Evolutionary conservation across 441 rosid species (phyloP), one percentile per base, ranked within the genome.

Genomic region (Gossypium schwendimanii): DNA sequence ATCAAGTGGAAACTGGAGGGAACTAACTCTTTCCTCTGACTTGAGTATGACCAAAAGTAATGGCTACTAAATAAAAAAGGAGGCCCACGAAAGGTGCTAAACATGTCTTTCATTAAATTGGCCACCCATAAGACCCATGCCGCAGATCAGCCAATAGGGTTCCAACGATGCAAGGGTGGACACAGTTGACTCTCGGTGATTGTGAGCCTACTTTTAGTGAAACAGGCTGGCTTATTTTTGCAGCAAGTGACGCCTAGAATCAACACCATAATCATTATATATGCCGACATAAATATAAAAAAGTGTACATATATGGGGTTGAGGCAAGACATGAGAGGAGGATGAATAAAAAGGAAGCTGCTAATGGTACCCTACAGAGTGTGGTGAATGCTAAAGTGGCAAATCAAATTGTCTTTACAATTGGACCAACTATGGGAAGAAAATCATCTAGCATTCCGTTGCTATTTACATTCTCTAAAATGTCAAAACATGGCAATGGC

Each of bases 391-490:
- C 14, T 4, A n/a, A 49, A n/a, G 54, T 20, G 69, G 71, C 24
- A 26, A n/a, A 24, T 26, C 21, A 66, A 66, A 66, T 47, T 33
- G 41, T 47, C 10, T 66, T 66, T 66, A 66, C 39, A 70, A 70
- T 69, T 54, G 12, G 50, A 55, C 62, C 62, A 53, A 36, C 21
- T 10, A 57, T 21, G 65, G 15, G 36, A 15, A 18, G 55, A 49
- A 44, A 6, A 61, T 69, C 20, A 53, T 20, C 41, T 23, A 33
- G 63, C 76, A 57, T 31, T 73, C 72, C 21, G 71, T 17, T 50
- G 66, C 39, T 73, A 79, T 77, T 47, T 79, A 73, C 79, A 64
- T 21, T 28, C 20, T 72, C 55, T 12, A 11, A 66, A 64, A 33
- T 58, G 63, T 71, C 73, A 44, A 71, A 70, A 54, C 63, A 60